Conservation (phyloP, 2,329 filamentous ascomycete genomes). For the Verticillium albo-atrum region DNA sequence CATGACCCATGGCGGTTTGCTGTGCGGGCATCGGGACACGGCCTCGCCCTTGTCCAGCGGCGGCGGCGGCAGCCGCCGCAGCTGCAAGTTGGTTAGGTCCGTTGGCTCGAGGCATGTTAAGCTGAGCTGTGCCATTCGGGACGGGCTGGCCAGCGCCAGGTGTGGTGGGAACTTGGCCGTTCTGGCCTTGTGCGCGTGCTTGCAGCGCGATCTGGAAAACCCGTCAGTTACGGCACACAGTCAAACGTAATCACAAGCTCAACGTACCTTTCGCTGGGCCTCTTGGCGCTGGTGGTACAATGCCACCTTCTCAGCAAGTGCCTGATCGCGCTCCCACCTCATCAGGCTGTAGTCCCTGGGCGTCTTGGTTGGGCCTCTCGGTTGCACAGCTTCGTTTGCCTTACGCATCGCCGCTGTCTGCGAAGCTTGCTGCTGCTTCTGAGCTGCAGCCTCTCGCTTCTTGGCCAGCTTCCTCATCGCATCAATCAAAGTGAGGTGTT, state of each 20-base stretch:
- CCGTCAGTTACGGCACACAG: constrained; percentile 14
- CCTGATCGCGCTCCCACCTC: constrained; percentile 80
- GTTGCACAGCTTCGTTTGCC: constrained; percentile 58
- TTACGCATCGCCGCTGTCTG: constrained; percentile 78
- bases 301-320: constrained; percentile 55
- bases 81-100: constrained; percentile 37
- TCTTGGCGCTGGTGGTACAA: constrained; percentile 57
- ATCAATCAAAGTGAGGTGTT: constrained; percentile 84
- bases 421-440: constrained; percentile 82
- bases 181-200: constrained; percentile 41
- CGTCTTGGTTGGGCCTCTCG: constrained; percentile 55
- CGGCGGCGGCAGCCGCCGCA: background rate
- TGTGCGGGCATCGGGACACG: constrained; percentile 52
- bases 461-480: constrained; percentile 94
- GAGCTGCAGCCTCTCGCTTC: constrained; percentile 79
- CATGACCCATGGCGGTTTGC: constrained; percentile 43
- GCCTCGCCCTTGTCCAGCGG: constrained; percentile 39
- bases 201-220: constrained; percentile 31
- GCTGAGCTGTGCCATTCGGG: constrained; percentile 20
- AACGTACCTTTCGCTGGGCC: constrained; percentile 49
- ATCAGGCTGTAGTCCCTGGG: constrained; percentile 88
- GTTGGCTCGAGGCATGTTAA: constrained; percentile 32
- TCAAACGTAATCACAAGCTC: constrained; percentile 16
- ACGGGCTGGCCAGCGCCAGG: constrained; percentile 20
- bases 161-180: constrained; percentile 39